Percentiles rank a stretch among this genome's conserved stretches.
Evolutionary conservation across 176 grass and related monocot genomes (phyloP).

Genomic region (Cenchrus purpureus): DNA sequence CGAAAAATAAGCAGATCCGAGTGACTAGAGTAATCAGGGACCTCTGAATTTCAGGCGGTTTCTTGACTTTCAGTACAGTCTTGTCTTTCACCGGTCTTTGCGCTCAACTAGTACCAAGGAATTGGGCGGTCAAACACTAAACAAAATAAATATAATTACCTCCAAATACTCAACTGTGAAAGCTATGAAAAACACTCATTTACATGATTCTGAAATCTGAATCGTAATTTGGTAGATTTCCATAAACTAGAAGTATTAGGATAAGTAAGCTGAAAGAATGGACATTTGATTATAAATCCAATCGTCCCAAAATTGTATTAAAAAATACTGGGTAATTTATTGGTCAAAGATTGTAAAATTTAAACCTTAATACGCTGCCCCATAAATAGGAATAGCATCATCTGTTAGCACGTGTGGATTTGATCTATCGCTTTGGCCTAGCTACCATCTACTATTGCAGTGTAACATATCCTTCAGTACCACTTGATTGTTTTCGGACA

Average conservation of each 20-base stretch:
- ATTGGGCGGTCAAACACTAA: background rate
- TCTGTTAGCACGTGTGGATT: background rate
- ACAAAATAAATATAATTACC: too few relatives aligned
- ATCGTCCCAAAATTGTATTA: too few relatives aligned
- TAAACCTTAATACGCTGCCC: too few relatives aligned
- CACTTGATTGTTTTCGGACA: background rate
- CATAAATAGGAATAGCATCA: background rate
- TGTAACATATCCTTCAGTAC: background rate
- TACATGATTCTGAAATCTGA: constrained; percentile 15
- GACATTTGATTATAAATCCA: background rate
- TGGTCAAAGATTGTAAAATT: too few relatives aligned
- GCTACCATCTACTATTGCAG: background rate
- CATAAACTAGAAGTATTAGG: constrained; percentile 41
- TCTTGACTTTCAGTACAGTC: constrained; percentile 7
- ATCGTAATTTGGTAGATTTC: constrained; percentile 13
- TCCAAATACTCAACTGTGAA: background rate
- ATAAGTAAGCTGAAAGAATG: constrained; percentile 38
- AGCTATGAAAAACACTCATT: background rate
- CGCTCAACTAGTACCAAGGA: constrained; percentile 6
- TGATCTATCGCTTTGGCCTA: background rate
- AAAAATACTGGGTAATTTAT: too few relatives aligned
- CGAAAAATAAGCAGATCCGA: constrained; percentile 37
- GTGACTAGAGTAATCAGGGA: constrained; percentile 37
- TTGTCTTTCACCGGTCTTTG: background rate
- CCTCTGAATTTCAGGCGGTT: background rate